Base-by-base conservation (phyloP, 345 rosid genomes). In the Abelmoschus esculentus region DNA sequence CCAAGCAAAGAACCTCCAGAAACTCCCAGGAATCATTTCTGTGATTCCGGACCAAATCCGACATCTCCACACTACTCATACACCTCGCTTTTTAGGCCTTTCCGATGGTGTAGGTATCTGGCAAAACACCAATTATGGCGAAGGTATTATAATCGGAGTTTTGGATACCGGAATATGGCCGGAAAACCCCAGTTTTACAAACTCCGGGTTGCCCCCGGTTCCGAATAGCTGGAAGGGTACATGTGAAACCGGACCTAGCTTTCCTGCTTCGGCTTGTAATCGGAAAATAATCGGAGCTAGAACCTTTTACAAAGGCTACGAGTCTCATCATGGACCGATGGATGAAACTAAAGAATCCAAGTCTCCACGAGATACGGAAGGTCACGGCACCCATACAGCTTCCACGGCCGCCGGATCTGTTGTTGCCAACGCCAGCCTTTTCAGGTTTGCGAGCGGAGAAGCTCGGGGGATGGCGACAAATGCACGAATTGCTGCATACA, bases 111-210 rank as follows among this genome's bases (percentile, higher is more conserved):
- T 74, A 17, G 96, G 95, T 17, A 90, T 95, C 58, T 91, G 96
- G 96, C 58, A 81, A 29, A 86, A 85, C 74, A 81, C 91, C 9
- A 53, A 78, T 42, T 81, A 81, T 19, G 99, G 96, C 0, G 90
- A 87, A 10, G 97, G 86, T 54, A 84, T 91, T 3, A 87, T 91
- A 49, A 68, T 91, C 28, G 96, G 99, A 18, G 87, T 91, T 69
- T 80, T 95, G 0, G 98, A 95, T 65, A 91, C 98, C 10, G 92
- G 96, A 38, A 87, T 91, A 50, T 95, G 96, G 93, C 93, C 96
- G 4, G 91, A 85, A 42, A 89, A 88, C 34, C 83, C 75, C 8
- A 91, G 97, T 73, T 91, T 95, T 73, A 72, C 77, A 2, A 90
- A 86, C 38, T 61, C 79, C 0, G 83, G 75, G 8, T 68, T 90